Evolutionary conservation across 192 early-diverging fungal genomes (phyloP), one percentile per base, ranked within the genome.

Genomic region (Allomyces javanicus): DNA sequence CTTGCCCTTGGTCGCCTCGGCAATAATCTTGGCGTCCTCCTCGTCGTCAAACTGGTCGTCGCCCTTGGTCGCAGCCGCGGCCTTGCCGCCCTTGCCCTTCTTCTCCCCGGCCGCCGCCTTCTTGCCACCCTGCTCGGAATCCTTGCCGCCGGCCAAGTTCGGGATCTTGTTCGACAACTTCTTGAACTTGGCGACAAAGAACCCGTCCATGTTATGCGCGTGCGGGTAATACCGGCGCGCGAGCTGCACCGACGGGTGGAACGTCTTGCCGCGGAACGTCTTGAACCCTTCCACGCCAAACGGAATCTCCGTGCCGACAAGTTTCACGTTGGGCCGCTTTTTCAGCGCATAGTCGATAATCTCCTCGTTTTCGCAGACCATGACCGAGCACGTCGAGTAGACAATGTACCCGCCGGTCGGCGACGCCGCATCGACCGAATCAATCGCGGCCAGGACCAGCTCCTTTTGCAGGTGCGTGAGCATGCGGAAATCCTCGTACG

Each of bases 141-240:
- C 33, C 33, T 40, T 40, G 5, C 33, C 33, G 33, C 33, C 33
- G 9, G 33, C 45, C 50, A 58, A 14, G 3, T 58, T n/a, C 22
- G 71, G 73, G 68, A 86, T 84, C 77, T 90, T 92, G 79, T 96
- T 97, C 62, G 87, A 88, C 10, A 87, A 73, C 76, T 99, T 97
- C 72, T 96, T 89, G 74, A 99, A 86, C 69, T 99, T 99, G 62
- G 96, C 90, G 14, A 99, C 93, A 77, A 82, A 99, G 85, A 99
- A 99, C 44, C 96, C 96, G 73, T 99, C 96, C 96, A 99, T 97
- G 73, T 99, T 99, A 74, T 97, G 89, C 25, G 92, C 85, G 70
- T 99, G 96, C 44, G 96, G 93, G 74, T 96, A 99, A 77, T 88
- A 96, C 45, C 96, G 81, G 63, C 90, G 78, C 1, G 93, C 92